Percentiles rank a stretch among this genome's conserved stretches.
These are phyloP conservation scores for Chaetothyriales sp. DNA, from an alignment of 2,329 filamentous ascomycete genomes.

Conservation along the genomic window DNA sequence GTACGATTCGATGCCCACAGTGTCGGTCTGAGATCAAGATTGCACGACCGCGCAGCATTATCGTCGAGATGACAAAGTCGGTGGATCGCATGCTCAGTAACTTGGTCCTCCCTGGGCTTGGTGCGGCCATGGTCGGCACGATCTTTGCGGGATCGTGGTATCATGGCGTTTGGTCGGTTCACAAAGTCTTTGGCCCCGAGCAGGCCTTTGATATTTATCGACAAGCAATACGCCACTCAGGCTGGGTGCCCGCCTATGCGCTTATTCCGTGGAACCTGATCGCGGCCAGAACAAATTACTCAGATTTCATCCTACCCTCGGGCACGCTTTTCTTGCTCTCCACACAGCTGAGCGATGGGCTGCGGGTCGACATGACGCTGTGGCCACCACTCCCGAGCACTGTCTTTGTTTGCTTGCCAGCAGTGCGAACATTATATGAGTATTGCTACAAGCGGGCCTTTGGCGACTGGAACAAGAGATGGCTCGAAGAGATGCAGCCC, in stretches of 20 bases:
- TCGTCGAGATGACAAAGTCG: conserved; percentile 51
- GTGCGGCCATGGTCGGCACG: conserved; percentile 32
- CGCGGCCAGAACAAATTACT: conserved; percentile 48
- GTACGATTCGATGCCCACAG: conserved; percentile 65
- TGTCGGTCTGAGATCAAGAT: conserved; percentile 73
- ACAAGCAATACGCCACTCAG: conserved; percentile 20
- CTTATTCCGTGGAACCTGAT: conserved; percentile 54
- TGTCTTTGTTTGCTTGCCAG: conserved; percentile 51
- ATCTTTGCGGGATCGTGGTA: conserved; percentile 38
- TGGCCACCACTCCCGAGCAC: conserved; percentile 54
- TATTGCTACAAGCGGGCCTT: conserved; percentile 46
- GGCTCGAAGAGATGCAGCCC: conserved; percentile 49
- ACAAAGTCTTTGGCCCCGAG: conserved; percentile 49
- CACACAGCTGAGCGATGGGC: conserved; percentile 25
- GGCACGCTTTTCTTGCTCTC: conserved; percentile 44
- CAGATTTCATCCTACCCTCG: conserved; percentile 48
- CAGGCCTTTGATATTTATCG: conserved; percentile 43
- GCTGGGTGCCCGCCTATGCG: conserved; percentile 42
- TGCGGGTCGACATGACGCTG: conserved; percentile 35
- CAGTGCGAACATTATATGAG: conserved; percentile 49
- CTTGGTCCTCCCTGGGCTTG: conserved; percentile 50
- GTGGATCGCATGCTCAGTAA: conserved; percentile 42
- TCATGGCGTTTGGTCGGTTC: conserved; percentile 48
- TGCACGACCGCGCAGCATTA: conserved; percentile 54
- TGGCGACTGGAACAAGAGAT: conserved; percentile 41